Evolutionary conservation across 1,284 basidiomycete genomes (phyloP).

Genomic region (Xerocomus nothofagi): DNA sequence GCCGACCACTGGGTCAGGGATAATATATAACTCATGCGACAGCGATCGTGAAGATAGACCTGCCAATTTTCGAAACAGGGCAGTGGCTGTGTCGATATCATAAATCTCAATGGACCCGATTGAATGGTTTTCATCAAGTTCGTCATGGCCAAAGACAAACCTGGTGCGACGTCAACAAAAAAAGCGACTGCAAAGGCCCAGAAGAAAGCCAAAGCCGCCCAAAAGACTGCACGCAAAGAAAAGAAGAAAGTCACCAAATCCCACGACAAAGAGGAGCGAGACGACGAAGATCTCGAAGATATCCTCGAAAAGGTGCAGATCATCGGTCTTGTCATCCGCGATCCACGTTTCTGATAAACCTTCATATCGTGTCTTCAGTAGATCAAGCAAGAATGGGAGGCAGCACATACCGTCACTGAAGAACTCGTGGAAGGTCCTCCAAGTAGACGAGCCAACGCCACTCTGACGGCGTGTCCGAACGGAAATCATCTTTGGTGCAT

Average conservation of each 20-base stretch:
- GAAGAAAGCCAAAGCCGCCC: slow-evolving; percentile 70
- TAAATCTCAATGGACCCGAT: too few species aligned
- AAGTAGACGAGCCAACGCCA: slow-evolving; percentile 77
- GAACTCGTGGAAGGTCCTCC: slow-evolving; percentile 80
- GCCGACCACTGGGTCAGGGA: too few species aligned
- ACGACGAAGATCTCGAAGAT: slow-evolving; percentile 77
- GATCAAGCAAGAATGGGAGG: slow-evolving; percentile 76
- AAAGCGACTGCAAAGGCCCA: slow-evolving; percentile 61
- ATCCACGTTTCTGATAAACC: background rate
- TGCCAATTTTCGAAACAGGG: too few species aligned
- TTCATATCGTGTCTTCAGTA: slow-evolving; percentile 39
- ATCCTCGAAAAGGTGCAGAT: slow-evolving; percentile 70
- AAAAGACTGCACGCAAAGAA: slow-evolving; percentile 72
- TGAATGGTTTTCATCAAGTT: too few species aligned
- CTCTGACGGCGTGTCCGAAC: slow-evolving; percentile 73
- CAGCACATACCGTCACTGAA: slow-evolving; percentile 71
- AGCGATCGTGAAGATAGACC: too few species aligned
- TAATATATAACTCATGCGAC: too few species aligned
- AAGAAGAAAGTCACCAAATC: slow-evolving; percentile 56
- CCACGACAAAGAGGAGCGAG: slow-evolving; percentile 53
- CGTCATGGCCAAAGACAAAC: slow-evolving; percentile 25
- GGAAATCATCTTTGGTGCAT: slow-evolving; percentile 82
- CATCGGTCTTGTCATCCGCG: background rate
- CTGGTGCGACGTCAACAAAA: slow-evolving; percentile 34
- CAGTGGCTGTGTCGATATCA: background rate